Percentiles rank a stretch among this genome's conserved stretches.
These are phyloP conservation scores for Diospyros kaki DNA, from an alignment of 148 eudicot genomes.

Conservation along the genomic window DNA sequence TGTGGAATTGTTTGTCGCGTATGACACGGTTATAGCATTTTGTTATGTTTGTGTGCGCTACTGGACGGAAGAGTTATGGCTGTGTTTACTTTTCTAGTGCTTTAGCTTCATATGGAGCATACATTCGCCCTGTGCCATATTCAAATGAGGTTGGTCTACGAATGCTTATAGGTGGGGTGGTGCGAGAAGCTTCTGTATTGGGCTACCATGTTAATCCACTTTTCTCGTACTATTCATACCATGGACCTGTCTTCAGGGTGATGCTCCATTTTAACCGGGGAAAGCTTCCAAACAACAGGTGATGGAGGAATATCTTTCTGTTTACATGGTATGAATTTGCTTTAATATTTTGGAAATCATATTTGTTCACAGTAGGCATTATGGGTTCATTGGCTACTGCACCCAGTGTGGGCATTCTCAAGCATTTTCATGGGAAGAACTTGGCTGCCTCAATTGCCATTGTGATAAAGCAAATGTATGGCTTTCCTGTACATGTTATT, in stretches of 20 bases:
- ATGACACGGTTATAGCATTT: not conserved
- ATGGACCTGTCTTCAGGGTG: conserved; percentile 92
- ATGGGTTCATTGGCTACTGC: conserved; percentile 82
- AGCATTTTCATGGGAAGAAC: conserved; percentile 61
- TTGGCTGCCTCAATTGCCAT: conserved; percentile 62
- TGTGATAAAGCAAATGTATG: conserved; percentile 51
- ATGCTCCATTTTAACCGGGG: conserved; percentile 80
- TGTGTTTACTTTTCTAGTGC: conserved; percentile 37
- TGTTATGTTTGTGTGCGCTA: not conserved
- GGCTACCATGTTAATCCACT: conserved; percentile 80
- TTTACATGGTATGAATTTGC: not conserved
- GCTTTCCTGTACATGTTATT: conserved; percentile 1
- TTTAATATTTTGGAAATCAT: not conserved
- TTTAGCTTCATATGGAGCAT: conserved; percentile 90
- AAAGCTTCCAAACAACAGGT: conserved; percentile 57
- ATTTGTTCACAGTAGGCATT: conserved; percentile 49
- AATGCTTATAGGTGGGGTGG: conserved; percentile 92
- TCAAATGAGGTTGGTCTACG: conserved; percentile 88
- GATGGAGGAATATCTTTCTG: not conserved
- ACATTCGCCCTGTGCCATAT: conserved; percentile 77
- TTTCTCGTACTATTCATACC: conserved; percentile 93
- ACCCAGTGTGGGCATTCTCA: conserved; percentile 67
- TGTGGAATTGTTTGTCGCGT: not conserved
- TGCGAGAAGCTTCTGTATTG: conserved; percentile 84
- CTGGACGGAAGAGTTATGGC: conserved; percentile 3